A percentile compares a stretch with the other conserved stretches of the same genome.
These are phyloP conservation scores for Thinopyrum elongatum DNA, from an alignment of 176 grass and related monocot genomes.

Conservation along the genomic window DNA sequence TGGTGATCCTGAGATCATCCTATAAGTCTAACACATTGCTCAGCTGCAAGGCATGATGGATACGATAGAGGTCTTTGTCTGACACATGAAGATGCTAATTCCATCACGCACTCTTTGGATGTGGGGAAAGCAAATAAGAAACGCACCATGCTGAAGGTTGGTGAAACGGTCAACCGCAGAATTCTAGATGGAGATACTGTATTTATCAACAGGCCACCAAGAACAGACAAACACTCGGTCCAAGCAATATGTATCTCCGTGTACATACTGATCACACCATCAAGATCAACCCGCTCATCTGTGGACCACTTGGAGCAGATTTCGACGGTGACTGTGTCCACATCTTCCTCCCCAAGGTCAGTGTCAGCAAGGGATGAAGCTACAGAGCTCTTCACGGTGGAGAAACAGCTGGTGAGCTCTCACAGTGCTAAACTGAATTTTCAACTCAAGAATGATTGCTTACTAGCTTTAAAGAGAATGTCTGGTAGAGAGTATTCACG, in stretches of 20 bases:
- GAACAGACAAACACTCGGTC: constrained; percentile 53
- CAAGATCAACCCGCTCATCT: constrained; percentile 69
- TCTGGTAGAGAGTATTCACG: constrained; percentile 14
- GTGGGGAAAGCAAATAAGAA: constrained; percentile 35
- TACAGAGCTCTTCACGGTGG: constrained; percentile 52
- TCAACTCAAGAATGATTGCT: constrained; percentile 56
- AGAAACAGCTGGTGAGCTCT: constrained; percentile 58
- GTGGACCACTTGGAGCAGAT: constrained; percentile 69
- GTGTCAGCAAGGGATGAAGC: constrained; percentile 60
- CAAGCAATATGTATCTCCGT: constrained; percentile 57
- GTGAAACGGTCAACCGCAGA: constrained; percentile 47
- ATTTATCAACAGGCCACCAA: constrained; percentile 67
- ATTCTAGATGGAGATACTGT: constrained; percentile 52
- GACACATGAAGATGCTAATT: constrained; percentile 49
- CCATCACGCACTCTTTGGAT: constrained; percentile 42
- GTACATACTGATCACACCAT: constrained; percentile 49
- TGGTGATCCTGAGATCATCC: no score
- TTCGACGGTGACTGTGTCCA: constrained; percentile 71
- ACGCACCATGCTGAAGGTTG: constrained; percentile 41
- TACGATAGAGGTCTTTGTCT: constrained; percentile 47
- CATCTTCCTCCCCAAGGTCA: constrained; percentile 62
- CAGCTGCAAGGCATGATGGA: constrained; percentile 47
- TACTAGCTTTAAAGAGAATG: constrained; percentile 52
- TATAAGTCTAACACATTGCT: no score
- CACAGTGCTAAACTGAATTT: constrained; percentile 60